Evolutionary conservation across 2,329 filamentous ascomycete species (phyloP).

Genomic region (Penicillium sp.): DNA sequence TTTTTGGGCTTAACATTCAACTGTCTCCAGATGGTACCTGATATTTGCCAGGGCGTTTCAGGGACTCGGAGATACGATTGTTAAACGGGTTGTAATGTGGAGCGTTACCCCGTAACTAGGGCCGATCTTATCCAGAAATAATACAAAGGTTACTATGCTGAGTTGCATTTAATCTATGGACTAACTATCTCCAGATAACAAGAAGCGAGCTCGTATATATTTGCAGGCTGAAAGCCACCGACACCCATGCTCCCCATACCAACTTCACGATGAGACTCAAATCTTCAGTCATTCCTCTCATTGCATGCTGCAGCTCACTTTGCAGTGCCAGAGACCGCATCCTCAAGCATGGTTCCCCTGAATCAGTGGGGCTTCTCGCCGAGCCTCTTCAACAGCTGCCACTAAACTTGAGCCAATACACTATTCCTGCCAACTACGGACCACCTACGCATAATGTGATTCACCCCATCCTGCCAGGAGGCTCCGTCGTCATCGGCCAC

Average conservation of each 20-base stretch:
- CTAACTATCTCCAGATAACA: background rate
- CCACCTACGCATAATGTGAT: conserved; percentile 11
- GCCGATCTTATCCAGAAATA: background rate
- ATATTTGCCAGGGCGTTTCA: background rate
- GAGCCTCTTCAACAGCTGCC: conserved; percentile 4
- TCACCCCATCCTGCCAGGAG: conserved; percentile 19
- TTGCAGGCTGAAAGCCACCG: background rate
- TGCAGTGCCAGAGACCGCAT: background rate
- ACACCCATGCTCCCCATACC: background rate
- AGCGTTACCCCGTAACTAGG: background rate
- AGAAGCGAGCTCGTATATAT: background rate
- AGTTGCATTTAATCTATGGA: background rate
- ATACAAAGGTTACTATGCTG: background rate
- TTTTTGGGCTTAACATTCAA: background rate
- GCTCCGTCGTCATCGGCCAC: conserved; percentile 16
- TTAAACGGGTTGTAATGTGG: background rate
- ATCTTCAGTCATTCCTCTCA: background rate
- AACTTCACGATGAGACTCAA: background rate
- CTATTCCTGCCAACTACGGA: conserved; percentile 2
- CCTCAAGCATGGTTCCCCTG: conserved; percentile 6
- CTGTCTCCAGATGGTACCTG: background rate
- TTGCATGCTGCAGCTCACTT: background rate
- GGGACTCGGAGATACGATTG: background rate
- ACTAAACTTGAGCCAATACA: conserved; percentile 9
- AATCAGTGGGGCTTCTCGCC: conserved; percentile 7